Conservation (phyloP, 768 basidiomycete genomes). For the Lactarius akahatsu region DNA sequence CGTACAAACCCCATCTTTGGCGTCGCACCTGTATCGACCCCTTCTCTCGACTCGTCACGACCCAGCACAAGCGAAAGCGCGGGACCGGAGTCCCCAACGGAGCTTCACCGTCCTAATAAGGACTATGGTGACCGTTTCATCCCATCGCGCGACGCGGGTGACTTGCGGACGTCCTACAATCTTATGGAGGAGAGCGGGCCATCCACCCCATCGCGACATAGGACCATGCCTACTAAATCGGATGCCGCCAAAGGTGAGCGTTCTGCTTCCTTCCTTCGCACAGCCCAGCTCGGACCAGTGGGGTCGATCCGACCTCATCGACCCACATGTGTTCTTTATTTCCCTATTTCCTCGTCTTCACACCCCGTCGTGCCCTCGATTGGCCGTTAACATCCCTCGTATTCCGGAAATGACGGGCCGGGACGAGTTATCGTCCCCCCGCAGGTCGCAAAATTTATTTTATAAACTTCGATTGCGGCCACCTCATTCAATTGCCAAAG, state of each 20-base stretch:
- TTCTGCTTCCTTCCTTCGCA: background rate
- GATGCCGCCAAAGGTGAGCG: constrained; percentile 46
- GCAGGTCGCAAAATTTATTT: constrained; percentile 1
- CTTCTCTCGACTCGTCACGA: constrained; percentile 53
- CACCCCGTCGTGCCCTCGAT: background rate
- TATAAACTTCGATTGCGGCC: background rate
- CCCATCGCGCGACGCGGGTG: constrained; percentile 56
- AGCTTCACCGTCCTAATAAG: constrained; percentile 29
- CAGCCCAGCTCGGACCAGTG: background rate
- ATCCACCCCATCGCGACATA: constrained; percentile 41
- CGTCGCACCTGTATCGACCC: constrained; percentile 48
- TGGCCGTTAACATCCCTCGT: background rate
- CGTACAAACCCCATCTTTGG: constrained; percentile 57
- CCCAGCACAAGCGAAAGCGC: constrained; percentile 54
- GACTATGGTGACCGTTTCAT: constrained; percentile 61
- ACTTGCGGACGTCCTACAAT: constrained; percentile 62
- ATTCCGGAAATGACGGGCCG: constrained; percentile 18
- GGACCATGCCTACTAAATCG: constrained; percentile 43
- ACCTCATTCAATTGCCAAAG: background rate
- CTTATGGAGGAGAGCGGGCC: constrained; percentile 51
- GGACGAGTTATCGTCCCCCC: background rate
- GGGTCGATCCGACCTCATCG: background rate
- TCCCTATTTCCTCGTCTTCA: background rate
- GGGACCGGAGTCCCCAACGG: constrained; percentile 45
- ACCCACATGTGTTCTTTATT: background rate